A percentile compares a stretch with the other conserved stretches of the same genome.
Evolutionary conservation across 2,329 filamentous ascomycete genomes (phyloP).

Genomic region (Aspergillus persii): DNA sequence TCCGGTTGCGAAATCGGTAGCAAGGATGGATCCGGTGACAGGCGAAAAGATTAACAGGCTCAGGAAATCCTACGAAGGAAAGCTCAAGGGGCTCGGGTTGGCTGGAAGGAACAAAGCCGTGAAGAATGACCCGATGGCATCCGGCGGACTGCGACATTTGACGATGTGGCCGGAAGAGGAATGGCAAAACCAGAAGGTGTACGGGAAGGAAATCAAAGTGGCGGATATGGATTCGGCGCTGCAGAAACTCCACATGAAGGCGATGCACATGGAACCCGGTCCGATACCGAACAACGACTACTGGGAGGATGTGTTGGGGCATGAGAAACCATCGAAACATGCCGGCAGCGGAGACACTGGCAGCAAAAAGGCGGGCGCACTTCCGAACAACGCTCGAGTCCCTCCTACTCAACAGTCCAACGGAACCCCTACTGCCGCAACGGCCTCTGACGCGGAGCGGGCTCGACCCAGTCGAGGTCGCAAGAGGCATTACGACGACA

Average conservation of each 20-base stretch:
- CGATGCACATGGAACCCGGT: slow-evolving; percentile 50
- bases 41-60: slow-evolving; percentile 65
- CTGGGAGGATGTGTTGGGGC: slow-evolving; percentile 50
- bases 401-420: slow-evolving; percentile 23
- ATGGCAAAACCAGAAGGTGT: slow-evolving; percentile 50
- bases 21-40: slow-evolving; percentile 58
- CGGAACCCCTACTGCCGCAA: slow-evolving; percentile 27
- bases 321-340: slow-evolving; percentile 45
- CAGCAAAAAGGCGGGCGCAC: slow-evolving; percentile 31
- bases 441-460: slow-evolving; percentile 27
- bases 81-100: slow-evolving; percentile 47
- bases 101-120: slow-evolving; percentile 50
- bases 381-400: slow-evolving; percentile 23
- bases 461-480: slow-evolving; percentile 45
- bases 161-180: slow-evolving; percentile 51
- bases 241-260: slow-evolving; percentile 40
- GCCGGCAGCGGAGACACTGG: slow-evolving; percentile 25
- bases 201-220: slow-evolving; percentile 46
- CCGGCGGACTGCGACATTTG: slow-evolving; percentile 41
- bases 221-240: slow-evolving; percentile 43
- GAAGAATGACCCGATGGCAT: slow-evolving; percentile 41
- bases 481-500: slow-evolving; percentile 52
- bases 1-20: slow-evolving; percentile 57
- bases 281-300: slow-evolving; percentile 45
- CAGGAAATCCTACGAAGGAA: slow-evolving; percentile 54